Conservation (phyloP, 768 basidiomycete species). For the Psilocybe cubensis region DNA sequence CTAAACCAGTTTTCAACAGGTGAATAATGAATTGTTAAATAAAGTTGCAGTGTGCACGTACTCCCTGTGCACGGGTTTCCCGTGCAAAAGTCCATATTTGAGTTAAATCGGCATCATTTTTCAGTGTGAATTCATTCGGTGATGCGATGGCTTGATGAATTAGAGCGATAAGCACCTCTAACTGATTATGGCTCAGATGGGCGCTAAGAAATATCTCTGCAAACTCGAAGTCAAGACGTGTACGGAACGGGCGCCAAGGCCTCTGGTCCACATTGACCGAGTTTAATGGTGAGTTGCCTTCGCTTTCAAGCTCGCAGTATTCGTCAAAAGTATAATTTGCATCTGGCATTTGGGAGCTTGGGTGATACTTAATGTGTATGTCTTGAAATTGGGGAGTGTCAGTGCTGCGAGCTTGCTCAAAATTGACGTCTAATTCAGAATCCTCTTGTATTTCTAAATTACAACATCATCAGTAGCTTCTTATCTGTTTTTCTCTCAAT, state of each 20-base stretch:
- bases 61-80: neutral
- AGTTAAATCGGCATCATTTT: neutral
- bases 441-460: no score
- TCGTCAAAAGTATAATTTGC: no score
- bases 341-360: no score
- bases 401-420: no score
- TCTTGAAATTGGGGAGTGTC: no score
- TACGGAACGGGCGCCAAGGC: neutral
- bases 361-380: no score
- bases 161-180: neutral
- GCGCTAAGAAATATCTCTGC: neutral
- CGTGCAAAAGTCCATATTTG: neutral
- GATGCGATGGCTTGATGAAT: neutral
- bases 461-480: no score
- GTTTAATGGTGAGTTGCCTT: no score
- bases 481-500: no score
- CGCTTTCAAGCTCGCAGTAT: no score
- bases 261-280: no score
- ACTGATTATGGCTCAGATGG: neutral
- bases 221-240: neutral
- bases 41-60: neutral
- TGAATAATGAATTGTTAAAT: neutral
- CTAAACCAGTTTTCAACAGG: neutral
- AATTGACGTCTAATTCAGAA: no score
- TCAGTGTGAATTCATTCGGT: neutral